phyloP scores from a whole-genome alignment of 2,329 filamentous ascomycete species.

The Alternaria brassicicola region DNA sequence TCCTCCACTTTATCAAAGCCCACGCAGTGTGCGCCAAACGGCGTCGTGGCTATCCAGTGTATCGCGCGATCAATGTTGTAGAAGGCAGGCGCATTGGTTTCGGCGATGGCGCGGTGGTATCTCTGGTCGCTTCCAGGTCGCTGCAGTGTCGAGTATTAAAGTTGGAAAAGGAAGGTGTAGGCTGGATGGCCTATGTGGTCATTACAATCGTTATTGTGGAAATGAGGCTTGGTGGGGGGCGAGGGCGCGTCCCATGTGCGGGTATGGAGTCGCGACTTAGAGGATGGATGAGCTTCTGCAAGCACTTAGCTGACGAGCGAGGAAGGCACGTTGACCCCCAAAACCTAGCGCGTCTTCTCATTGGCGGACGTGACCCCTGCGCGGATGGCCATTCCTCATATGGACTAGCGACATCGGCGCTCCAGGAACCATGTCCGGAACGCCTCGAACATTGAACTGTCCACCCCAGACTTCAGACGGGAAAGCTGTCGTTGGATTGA shows the following conservation, averaged over 20 bases:
- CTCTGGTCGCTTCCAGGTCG: slow-evolving; percentile 11
- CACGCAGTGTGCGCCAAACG: slow-evolving; percentile 11
- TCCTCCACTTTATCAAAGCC: slow-evolving; percentile 17
- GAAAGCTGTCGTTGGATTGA: not conserved
- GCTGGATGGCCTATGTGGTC: slow-evolving; percentile 25
- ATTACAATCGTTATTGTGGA: slow-evolving; percentile 40
- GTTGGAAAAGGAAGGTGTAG: slow-evolving; percentile 31
- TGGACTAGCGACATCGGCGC: not conserved
- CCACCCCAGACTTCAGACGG: not conserved
- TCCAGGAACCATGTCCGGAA: not conserved
- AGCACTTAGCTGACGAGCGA: slow-evolving; percentile 16
- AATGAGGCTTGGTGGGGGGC: slow-evolving; percentile 31
- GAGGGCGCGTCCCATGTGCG: slow-evolving; percentile 40
- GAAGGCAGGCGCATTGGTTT: slow-evolving; percentile 36
- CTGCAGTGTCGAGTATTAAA: slow-evolving; percentile 24
- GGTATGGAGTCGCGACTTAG: slow-evolving; percentile 35
- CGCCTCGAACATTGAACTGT: not conserved
- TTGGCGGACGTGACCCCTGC: not conserved
- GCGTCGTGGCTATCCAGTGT: slow-evolving; percentile 17
- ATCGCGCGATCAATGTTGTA: slow-evolving; percentile 19
- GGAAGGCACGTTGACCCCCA: slow-evolving; percentile 2
- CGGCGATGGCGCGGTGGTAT: slow-evolving; percentile 21
- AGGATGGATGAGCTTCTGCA: slow-evolving; percentile 25
- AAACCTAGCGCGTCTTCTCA: not conserved
- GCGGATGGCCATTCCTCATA: not conserved